Evolutionary conservation across 2,329 filamentous ascomycete species (phyloP), one percentile per base, ranked within the genome.

Genomic region (Penicillium digitatum): DNA sequence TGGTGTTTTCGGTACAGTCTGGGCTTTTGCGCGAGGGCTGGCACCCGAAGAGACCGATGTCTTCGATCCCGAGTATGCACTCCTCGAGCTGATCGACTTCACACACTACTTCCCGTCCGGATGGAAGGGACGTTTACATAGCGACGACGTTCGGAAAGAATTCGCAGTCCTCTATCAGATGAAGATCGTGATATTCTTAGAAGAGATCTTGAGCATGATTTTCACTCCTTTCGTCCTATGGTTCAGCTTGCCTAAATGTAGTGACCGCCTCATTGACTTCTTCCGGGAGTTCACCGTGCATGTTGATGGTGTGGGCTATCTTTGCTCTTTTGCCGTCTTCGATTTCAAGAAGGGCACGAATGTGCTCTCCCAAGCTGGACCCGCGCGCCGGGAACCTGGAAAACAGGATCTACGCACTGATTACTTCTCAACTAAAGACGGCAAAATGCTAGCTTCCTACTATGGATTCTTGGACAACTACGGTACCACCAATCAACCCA

Each of bases 231-330:
- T 96, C 65, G 83, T 99, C 39, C 82, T 99, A 12, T 88, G 92
- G 76, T 87, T 89, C 68, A 92, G 89, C 58, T 80, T 97, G 32
- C 90, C 92, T 0, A 88, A 86, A 63, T 95, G 89, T 72, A 93
- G 89, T 69, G 93, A 97, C 63, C 89, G 92, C 56, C 87, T 99
- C 60, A 87, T 97, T 55, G 94, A 99, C 74, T 99, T 99, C 74
- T 97, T 99, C 78, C 87, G 94, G 37, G 94, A 99, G 70, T 96
- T 97, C 64, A 97, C 94, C 0, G 86, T 99, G 22, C 92, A 99
- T 64, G 93, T 99, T 16, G 94, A 99, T 68, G 94, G 94, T 0
- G 82, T 99, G 34, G 94, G 94, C 22, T 93, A 96, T 62, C 90
- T 97, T 11, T 99, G 94, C 73, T 96, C 93, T 1, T 97, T 96